These are phyloP conservation scores for Sporothrix phasma DNA, from an alignment of 2,329 filamentous ascomycete genomes.

Conservation along the genomic window DNA sequence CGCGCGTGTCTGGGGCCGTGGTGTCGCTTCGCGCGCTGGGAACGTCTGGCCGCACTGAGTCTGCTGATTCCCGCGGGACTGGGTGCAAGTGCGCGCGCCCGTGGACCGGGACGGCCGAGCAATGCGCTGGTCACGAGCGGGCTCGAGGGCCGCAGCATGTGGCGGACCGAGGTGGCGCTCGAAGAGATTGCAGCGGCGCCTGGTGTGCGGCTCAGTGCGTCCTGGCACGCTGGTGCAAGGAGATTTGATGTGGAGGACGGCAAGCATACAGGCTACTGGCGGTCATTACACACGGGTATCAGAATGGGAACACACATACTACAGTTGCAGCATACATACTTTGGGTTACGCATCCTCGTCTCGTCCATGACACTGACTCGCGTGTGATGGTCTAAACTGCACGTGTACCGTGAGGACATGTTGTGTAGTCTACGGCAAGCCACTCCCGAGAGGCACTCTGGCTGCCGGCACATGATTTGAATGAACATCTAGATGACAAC, in stretches of 20 bases:
- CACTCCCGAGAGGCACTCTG: too few relatives aligned
- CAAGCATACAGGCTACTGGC: background rate
- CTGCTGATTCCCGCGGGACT: conserved; percentile 58
- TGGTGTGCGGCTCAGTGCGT: conserved; percentile 46
- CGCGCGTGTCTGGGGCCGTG: conserved; percentile 63
- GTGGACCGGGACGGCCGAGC: conserved; percentile 23
- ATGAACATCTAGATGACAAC: too few relatives aligned
- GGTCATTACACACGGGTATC: too few relatives aligned
- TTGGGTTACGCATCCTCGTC: too few relatives aligned
- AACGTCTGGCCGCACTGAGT: conserved; percentile 57
- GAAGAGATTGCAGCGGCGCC: conserved; percentile 60
- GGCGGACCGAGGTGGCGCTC: conserved; percentile 63
- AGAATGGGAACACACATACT: too few relatives aligned
- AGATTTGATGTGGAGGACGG: conserved; percentile 39
- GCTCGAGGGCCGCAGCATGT: conserved; percentile 53
- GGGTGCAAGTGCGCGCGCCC: conserved; percentile 29
- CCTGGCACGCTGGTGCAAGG: conserved; percentile 65
- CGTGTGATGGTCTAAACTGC: too few relatives aligned
- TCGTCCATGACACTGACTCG: too few relatives aligned
- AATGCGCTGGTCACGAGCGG: conserved; percentile 31
- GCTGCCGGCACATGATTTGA: too few relatives aligned
- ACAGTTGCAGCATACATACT: too few relatives aligned
- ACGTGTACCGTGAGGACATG: too few relatives aligned
- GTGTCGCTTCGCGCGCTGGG: conserved; percentile 68
- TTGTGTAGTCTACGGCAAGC: too few relatives aligned